Conservation (phyloP, 2,329 filamentous ascomycete genomes). For the Aureobasidium subglaciale region DNA sequence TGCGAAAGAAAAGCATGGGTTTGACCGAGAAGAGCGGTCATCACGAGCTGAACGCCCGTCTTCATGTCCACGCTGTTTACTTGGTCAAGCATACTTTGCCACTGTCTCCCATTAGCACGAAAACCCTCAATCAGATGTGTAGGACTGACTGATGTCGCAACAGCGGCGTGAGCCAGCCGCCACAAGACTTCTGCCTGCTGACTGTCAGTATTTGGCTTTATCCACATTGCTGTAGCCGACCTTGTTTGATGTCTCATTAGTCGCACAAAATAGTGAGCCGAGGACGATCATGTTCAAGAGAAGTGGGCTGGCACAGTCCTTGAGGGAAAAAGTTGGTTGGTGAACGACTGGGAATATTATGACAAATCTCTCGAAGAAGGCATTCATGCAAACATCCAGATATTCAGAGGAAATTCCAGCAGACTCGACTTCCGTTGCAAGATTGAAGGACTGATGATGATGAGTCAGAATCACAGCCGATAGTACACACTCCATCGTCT, state of each 20-base stretch:
- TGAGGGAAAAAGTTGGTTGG: neutral
- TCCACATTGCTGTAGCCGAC: neutral
- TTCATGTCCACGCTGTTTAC: neutral
- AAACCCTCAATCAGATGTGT: neutral
- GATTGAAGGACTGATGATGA: neutral
- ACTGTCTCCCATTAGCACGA: neutral
- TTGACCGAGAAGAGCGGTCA: neutral
- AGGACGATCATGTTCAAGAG: neutral
- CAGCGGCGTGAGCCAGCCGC: neutral
- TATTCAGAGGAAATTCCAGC: neutral
- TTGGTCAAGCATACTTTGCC: neutral
- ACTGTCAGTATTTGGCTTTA: neutral
- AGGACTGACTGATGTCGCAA: neutral
- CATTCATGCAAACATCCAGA: neutral
- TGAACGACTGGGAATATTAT: neutral
- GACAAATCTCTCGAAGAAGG: neutral
- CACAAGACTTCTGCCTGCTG: neutral
- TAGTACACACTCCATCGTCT: neutral
- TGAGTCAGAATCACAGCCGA: neutral
- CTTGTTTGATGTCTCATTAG: neutral
- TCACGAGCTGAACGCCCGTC: neutral
- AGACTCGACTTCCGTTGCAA: neutral
- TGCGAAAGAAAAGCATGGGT: neutral
- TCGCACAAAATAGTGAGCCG: neutral
- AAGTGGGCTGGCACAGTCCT: neutral